Percentiles rank a stretch among this genome's conserved stretches.
Conservation (phyloP, 2,329 filamentous ascomycete species). For the Balansia obtecta region DNA sequence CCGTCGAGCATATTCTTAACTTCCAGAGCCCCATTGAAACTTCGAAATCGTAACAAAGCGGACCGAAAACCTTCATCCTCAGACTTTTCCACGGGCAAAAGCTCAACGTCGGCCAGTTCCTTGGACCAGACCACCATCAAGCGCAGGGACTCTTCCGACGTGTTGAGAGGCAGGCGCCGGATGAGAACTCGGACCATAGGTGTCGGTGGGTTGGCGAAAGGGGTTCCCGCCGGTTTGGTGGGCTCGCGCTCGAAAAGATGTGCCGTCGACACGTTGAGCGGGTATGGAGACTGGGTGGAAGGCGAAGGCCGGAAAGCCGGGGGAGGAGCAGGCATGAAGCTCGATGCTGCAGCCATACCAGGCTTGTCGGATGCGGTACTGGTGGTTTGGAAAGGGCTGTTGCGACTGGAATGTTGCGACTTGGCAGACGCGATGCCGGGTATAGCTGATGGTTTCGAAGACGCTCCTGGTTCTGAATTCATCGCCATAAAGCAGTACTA, state of each 20-base stretch:
- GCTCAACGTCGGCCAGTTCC: slow-evolving; percentile 37
- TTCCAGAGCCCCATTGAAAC: slow-evolving; percentile 38
- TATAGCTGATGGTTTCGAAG: slow-evolving; percentile 12
- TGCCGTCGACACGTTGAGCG: slow-evolving; percentile 19
- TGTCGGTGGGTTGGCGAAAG: slow-evolving; percentile 23
- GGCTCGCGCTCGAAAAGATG: slow-evolving; percentile 28
- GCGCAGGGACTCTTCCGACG: slow-evolving; percentile 39
- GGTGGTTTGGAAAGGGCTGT: slow-evolving; percentile 19
- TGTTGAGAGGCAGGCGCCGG: slow-evolving; percentile 40
- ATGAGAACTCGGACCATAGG: slow-evolving; percentile 34
- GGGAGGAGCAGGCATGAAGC: slow-evolving; percentile 27
- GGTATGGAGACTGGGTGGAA: slow-evolving; percentile 21
- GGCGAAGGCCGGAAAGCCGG: slow-evolving; percentile 24
- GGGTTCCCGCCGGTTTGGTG: slow-evolving; percentile 26
- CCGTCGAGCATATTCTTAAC: slow-evolving; percentile 46
- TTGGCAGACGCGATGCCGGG: slow-evolving; percentile 14
- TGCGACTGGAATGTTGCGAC: slow-evolving; percentile 16
- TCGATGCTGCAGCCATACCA: slow-evolving; percentile 30
- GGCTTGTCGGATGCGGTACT: slow-evolving; percentile 15
- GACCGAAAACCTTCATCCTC: slow-evolving; percentile 37
- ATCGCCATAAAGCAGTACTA: slow-evolving; percentile 15
- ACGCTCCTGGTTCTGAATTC: slow-evolving; percentile 14
- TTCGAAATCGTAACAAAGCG: slow-evolving; percentile 41
- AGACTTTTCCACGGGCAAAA: slow-evolving; percentile 36
- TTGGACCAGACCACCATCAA: slow-evolving; percentile 48